Evolutionary conservation across 2,329 filamentous ascomycete genomes (phyloP), one percentile per base, ranked within the genome.

Genomic region (Colletotrichum costaricense): DNA sequence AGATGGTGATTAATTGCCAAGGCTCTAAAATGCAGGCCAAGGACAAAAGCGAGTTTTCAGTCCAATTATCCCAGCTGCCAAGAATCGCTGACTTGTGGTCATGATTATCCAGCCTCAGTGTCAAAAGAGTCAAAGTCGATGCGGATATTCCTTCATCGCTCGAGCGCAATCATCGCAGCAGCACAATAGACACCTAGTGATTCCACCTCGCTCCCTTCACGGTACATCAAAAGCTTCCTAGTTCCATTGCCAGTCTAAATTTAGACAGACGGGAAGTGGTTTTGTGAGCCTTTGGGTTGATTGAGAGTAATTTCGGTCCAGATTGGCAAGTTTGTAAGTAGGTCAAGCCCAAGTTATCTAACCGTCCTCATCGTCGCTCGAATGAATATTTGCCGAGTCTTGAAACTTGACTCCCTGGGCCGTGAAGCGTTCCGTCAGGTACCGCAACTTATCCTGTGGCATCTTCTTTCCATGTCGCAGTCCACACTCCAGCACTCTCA

Each of bases 1-100:
- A 60, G 30, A 5, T 67, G 19, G n/a, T 67, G 38, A 58, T 49
- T 33, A 66, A 55, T 59, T 24, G 62, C 67, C 67, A 69, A 69
- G 67, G 24, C 33, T 33, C 38, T 16, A 49, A 69, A 49, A 52
- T 12, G 59, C 59, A 49, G 9, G 67, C 59, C 58, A 26, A 60
- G 66, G n/a, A 9, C 24, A 28, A 19, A 30, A 54, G 22, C 1
- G 62, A 24, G 9, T 63, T 26, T n/a, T 46, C 14, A 26, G 24
- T 35, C 19, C 60, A 16, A 11, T 19, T 24, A 22, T 30, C 30
- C 49, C 30, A 68, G 14, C 30, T 46, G 66, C 66, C 66, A 63
- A 68, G 66, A 16, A 5, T 28, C 6, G 14, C 52, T 55, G 52
- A 55, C 24, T 26, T 16, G 52, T 9, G n/a, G n/a, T 8, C 19